Percentiles rank a stretch among this genome's conserved stretches.
Conservation (phyloP, 1,284 basidiomycete genomes). For the Coniferiporia sulphurascens region DNA sequence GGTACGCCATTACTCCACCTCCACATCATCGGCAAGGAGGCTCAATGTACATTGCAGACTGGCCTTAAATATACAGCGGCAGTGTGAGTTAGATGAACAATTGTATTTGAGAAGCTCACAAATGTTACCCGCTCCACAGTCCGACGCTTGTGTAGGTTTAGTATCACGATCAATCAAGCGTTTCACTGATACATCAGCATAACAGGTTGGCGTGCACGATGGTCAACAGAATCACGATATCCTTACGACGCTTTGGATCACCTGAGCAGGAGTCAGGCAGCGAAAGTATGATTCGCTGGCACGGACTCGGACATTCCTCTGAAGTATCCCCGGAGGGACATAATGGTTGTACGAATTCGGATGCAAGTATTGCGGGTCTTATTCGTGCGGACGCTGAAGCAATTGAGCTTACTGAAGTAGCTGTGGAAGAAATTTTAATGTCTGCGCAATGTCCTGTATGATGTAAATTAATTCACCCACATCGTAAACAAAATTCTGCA, state of each 20-base stretch:
- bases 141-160: neutral
- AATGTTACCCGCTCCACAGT: neutral
- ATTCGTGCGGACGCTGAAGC: no score
- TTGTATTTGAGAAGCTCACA: neutral
- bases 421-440: no score
- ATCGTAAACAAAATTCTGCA: no score
- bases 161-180: neutral
- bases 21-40: neutral
- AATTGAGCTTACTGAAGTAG: no score
- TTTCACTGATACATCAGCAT: neutral
- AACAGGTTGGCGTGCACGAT: neutral
- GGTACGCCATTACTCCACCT: neutral
- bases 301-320: no score
- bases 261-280: neutral
- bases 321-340: no score
- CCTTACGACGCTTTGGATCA: neutral
- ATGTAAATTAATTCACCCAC: no score
- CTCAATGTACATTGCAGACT: neutral
- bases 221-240: conserved; percentile 1
- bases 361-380: no score
- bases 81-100: neutral
- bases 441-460: no score
- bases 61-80: neutral
- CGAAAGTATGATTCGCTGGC: no score
- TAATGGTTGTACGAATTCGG: no score